Conservation (phyloP, 1,284 basidiomycete genomes). For the Pseudozyma sp. region DNA sequence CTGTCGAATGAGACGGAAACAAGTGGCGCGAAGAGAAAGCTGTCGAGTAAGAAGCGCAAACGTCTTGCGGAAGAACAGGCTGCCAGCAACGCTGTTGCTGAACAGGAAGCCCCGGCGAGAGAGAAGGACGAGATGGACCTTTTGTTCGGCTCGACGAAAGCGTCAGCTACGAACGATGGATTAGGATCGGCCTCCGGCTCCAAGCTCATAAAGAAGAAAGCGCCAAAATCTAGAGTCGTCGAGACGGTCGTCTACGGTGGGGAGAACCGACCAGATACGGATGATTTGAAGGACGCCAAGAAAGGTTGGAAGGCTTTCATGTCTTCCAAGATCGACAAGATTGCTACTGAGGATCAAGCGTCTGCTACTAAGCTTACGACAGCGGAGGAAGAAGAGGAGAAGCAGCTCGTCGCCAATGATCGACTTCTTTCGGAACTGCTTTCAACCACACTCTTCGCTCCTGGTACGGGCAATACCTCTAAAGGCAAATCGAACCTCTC, state of each 20-base stretch:
- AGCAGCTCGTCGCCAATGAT: conserved; percentile 62
- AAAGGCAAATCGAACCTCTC: conserved; percentile 54
- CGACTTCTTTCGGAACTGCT: conserved; percentile 61
- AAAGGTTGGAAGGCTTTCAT: conserved; percentile 55
- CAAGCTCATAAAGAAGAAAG: conserved; percentile 23
- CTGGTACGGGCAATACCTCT: conserved; percentile 45
- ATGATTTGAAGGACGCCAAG: conserved; percentile 35
- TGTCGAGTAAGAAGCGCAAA: conserved; percentile 39
- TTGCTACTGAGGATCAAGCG: conserved; percentile 25
- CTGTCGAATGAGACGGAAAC: background rate
- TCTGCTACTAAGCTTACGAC: conserved; percentile 15
- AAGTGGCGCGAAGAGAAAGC: conserved; percentile 11
- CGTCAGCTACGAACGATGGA: background rate
- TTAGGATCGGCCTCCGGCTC: background rate
- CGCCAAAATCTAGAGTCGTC: conserved; percentile 22
- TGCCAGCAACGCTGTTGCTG: background rate
- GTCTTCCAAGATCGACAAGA: conserved; percentile 55
- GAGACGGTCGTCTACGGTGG: conserved; percentile 48
- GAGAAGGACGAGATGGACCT: conserved; percentile 39
- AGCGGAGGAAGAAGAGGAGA: conserved; percentile 56
- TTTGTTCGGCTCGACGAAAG: conserved; percentile 24
- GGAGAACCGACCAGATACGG: conserved; percentile 22
- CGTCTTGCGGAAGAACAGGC: conserved; percentile 24
- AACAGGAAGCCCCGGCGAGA: conserved; percentile 2
- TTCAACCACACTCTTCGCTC: conserved; percentile 66